These are phyloP conservation scores for Hericium coralloides DNA, from an alignment of 768 basidiomycete species.

Conservation along the genomic window DNA sequence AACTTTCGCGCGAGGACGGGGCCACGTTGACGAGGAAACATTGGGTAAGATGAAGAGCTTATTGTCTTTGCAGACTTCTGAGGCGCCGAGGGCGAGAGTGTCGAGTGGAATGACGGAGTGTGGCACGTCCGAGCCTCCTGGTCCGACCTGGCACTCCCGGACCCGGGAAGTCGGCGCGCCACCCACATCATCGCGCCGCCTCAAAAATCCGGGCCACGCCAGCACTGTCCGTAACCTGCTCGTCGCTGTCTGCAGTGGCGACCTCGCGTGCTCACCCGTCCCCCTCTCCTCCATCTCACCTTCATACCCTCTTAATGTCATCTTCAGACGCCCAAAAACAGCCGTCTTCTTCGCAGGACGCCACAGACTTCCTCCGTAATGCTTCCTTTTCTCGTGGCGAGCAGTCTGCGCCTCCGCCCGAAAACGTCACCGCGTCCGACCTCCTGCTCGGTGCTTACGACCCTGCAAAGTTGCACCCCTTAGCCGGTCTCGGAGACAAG, in stretches of 20 bases:
- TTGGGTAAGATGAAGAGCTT: neutral
- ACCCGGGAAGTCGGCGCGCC: slow-evolving; percentile 4
- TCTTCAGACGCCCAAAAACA: slow-evolving; percentile 1
- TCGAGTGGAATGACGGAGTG: too few species aligned
- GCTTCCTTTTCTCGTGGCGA: slow-evolving; percentile 21
- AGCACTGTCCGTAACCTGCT: neutral
- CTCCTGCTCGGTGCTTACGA: slow-evolving; percentile 84
- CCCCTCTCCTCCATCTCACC: neutral
- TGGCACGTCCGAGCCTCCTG: too few species aligned
- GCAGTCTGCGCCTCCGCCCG: slow-evolving; percentile 32
- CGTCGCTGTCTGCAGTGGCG: slow-evolving; percentile 1
- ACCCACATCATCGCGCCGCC: slow-evolving; percentile 7
- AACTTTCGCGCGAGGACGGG: too few species aligned
- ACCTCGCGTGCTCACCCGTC: neutral
- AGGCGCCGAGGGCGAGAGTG: too few species aligned
- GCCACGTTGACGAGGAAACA: neutral
- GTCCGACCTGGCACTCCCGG: neutral
- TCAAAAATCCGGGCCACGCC: slow-evolving; percentile 3
- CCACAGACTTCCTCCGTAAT: slow-evolving; percentile 12
- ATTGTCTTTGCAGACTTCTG: neutral
- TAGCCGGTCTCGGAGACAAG: slow-evolving; percentile 87
- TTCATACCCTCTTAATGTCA: slow-evolving; percentile 6
- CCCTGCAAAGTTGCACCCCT: slow-evolving; percentile 86
- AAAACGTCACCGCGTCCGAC: slow-evolving; percentile 75
- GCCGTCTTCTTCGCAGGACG: neutral